Evolutionary conservation across 345 rosid genomes (phyloP).

Genomic region (Bruguiera parviflora): DNA sequence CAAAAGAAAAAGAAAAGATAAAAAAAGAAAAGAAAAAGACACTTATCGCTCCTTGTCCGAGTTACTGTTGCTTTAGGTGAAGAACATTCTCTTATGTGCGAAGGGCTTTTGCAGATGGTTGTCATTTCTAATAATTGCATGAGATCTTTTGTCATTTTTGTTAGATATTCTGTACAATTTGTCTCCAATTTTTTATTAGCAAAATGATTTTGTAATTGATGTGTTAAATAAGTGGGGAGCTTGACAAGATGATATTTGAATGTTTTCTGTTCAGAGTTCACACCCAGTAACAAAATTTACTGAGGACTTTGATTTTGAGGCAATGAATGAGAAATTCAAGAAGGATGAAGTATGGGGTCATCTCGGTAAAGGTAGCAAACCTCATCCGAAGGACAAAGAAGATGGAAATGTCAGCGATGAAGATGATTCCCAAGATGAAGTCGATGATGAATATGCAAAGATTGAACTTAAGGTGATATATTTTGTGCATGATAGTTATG

Average conservation of each 20-base stretch:
- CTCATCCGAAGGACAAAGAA: slow-evolving; percentile 24
- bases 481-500: neutral
- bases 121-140: no score
- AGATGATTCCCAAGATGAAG: slow-evolving; percentile 47
- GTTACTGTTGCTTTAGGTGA: no score
- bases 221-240: neutral
- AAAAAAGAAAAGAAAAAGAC: no score
- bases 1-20: no score
- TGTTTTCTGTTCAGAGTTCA: slow-evolving; percentile 33
- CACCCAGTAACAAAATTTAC: slow-evolving; percentile 63
- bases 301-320: slow-evolving; percentile 85
- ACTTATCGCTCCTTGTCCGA: no score
- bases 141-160: no score
- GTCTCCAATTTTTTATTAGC: neutral
- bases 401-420: slow-evolving; percentile 46
- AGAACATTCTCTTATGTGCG: no score
- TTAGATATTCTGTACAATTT: no score
- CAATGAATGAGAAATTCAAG: slow-evolving; percentile 94
- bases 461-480: slow-evolving; percentile 39
- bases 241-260: neutral
- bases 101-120: no score
- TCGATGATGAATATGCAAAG: slow-evolving; percentile 48
- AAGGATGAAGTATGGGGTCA: slow-evolving; percentile 98
- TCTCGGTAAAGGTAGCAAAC: slow-evolving; percentile 69
- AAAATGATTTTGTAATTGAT: neutral